A percentile compares a stretch with the other conserved stretches of the same genome.
These are phyloP conservation scores for Rhododendron mucronatum DNA, from an alignment of 148 eudicot species.

Conservation along the genomic window DNA sequence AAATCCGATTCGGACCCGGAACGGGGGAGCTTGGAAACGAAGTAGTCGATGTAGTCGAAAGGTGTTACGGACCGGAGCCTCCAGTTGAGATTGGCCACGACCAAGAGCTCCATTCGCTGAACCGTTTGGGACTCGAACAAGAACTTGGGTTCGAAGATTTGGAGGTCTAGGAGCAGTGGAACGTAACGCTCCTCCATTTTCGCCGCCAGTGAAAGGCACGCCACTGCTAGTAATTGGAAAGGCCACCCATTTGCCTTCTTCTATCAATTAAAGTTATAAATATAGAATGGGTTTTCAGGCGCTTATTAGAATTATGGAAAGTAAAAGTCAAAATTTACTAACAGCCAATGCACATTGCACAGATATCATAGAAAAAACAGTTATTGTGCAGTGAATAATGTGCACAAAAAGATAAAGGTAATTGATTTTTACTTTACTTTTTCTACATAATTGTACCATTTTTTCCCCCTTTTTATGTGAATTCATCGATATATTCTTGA, in stretches of 20 bases:
- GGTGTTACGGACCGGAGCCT: slow-evolving; percentile 32
- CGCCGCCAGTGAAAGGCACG: slow-evolving; percentile 35
- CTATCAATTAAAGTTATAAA: background rate
- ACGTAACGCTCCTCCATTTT: slow-evolving; percentile 34
- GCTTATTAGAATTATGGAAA: no score
- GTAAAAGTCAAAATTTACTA: no score
- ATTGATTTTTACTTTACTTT: no score
- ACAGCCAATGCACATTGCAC: no score
- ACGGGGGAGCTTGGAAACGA: slow-evolving; percentile 22
- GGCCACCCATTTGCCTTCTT: slow-evolving; percentile 27
- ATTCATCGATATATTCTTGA: no score
- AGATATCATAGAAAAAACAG: no score
- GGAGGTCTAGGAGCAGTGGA: slow-evolving; percentile 30
- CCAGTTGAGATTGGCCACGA: slow-evolving; percentile 28
- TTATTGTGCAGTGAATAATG: no score
- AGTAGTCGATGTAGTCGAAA: slow-evolving; percentile 28
- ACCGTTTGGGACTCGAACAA: slow-evolving; percentile 30
- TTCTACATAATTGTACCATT: no score
- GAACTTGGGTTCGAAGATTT: slow-evolving; percentile 17
- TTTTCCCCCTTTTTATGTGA: no score
- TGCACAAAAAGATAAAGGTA: no score
- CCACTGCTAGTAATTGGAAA: slow-evolving; percentile 31
- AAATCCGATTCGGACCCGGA: background rate
- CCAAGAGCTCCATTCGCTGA: slow-evolving; percentile 35
- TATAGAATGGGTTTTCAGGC: no score